Evolutionary conservation across 352 stramenopile species (phyloP).

Genomic region (Phytophthora boehmeriae): DNA sequence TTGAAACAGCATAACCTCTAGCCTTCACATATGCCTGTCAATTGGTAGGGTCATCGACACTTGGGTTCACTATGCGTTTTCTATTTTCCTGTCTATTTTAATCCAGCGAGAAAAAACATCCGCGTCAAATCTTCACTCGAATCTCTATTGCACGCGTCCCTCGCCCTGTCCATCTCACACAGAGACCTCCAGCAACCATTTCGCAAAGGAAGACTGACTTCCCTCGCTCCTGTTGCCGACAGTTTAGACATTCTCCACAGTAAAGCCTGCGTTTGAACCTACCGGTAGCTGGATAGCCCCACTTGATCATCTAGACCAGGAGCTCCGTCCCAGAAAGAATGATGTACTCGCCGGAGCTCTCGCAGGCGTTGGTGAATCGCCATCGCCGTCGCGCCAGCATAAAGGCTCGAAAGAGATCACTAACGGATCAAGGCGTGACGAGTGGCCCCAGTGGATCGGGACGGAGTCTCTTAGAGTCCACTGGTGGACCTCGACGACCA

Average conservation of each 20-base stretch:
- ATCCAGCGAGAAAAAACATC: too few species aligned
- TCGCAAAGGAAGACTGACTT: background rate
- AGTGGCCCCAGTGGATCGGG: conserved; percentile 18
- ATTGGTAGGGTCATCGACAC: conserved; percentile 1
- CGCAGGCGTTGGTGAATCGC: conserved; percentile 30
- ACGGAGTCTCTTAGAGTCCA: conserved; percentile 6
- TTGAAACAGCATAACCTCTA: too few species aligned
- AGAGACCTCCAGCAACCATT: background rate
- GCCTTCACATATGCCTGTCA: too few species aligned
- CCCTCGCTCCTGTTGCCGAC: background rate
- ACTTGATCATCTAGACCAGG: too few species aligned
- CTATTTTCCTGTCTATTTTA: too few species aligned
- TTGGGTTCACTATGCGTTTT: too few species aligned
- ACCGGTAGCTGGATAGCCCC: too few species aligned
- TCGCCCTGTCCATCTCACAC: too few species aligned
- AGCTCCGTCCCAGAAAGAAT: conserved; percentile 12
- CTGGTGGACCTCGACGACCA: background rate
- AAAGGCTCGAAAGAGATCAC: conserved; percentile 30
- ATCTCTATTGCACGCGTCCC: too few species aligned
- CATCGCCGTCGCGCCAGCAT: conserved; percentile 28
- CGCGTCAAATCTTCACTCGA: too few species aligned
- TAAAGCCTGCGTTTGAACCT: background rate
- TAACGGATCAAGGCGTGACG: conserved; percentile 17
- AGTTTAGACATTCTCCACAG: background rate
- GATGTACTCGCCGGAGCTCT: conserved; percentile 44